Percentiles rank a stretch among this genome's conserved stretches.
These are phyloP conservation scores for Leccinum uliginosum DNA, from an alignment of 768 basidiomycete genomes.

Conservation along the genomic window DNA sequence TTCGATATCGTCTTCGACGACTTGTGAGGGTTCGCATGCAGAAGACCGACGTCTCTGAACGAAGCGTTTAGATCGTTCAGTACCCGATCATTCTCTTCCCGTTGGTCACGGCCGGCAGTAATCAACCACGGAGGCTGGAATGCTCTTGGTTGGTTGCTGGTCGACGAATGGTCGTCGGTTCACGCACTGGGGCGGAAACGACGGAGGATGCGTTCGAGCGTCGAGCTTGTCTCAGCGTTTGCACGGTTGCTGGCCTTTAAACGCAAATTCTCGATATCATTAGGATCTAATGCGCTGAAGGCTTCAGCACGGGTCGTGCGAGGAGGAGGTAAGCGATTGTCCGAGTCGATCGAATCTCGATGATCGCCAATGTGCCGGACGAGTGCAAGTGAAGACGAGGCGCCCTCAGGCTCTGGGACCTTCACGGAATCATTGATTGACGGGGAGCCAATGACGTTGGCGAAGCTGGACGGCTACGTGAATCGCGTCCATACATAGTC, in stretches of 20 bases:
- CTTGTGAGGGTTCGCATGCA: slow-evolving; percentile 51
- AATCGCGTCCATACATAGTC: background rate
- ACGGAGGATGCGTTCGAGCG: slow-evolving; percentile 21
- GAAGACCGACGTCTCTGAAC: slow-evolving; percentile 75
- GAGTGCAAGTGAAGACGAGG: slow-evolving; percentile 9
- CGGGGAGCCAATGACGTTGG: slow-evolving; percentile 11
- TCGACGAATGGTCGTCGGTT: slow-evolving; percentile 21
- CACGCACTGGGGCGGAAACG: slow-evolving; percentile 19
- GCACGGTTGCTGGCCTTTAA: slow-evolving; percentile 27
- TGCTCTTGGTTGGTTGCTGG: slow-evolving; percentile 27
- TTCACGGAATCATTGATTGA: slow-evolving; percentile 5
- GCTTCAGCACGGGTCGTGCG: slow-evolving; percentile 63
- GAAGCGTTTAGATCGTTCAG: slow-evolving; percentile 68
- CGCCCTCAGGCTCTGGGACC: slow-evolving; percentile 7
- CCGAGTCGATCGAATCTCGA: slow-evolving; percentile 27
- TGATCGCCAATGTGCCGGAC: slow-evolving; percentile 15
- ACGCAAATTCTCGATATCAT: slow-evolving; percentile 44
- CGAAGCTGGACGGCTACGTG: slow-evolving; percentile 20
- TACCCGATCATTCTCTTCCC: slow-evolving; percentile 65
- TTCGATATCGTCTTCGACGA: slow-evolving; percentile 17
- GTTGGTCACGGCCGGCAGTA: slow-evolving; percentile 56
- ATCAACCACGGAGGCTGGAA: slow-evolving; percentile 60
- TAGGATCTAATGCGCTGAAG: slow-evolving; percentile 55
- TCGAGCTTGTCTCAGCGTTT: slow-evolving; percentile 18
- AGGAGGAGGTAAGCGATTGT: slow-evolving; percentile 32